Evolutionary conservation across 192 early-diverging fungal genomes (phyloP), one percentile per base, ranked within the genome.

Genomic region (Coemansia sp.): DNA sequence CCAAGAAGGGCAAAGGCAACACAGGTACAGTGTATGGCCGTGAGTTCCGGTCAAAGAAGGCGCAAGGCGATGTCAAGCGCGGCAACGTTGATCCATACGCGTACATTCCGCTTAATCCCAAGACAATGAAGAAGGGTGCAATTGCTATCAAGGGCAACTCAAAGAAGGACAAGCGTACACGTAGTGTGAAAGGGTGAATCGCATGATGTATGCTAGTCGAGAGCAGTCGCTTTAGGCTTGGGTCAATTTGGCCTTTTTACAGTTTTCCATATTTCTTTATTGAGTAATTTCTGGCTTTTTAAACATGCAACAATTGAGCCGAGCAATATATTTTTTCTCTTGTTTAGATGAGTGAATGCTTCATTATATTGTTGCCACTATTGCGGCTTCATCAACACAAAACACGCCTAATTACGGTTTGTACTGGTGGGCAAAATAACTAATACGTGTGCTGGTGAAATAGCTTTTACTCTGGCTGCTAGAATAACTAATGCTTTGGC

Each of bases 1-100:
- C 38, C 26, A 76, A 74, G 50, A 71, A 67, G 29, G 77, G 75
- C 55, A 70, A 81, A 61, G 73, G 67, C 65, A 73, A 59, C 56
- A 38, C 16, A 11, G 73, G 69, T 48, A 45, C 45, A 12, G 52
- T 64, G 3, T 62, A 66, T 26, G 74, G 71, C 2, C 73, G 86
- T 67, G 92, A 97, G 67, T 97, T 89, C 85, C 87, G 86, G 69
- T 84, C 94, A 53, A 87, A 92, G 86, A 87, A 87, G 71, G 95
- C 95, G 10, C 82, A 87, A 51, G 95, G 96, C 64, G 97, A 99
- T 86, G 87, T 99, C 60, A 87, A 87, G 72, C 88, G 89, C 51
- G 92, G 90, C 47, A 88, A 87, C 67, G 82, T 92, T 5, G 95
- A 98, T 81, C 97, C 97, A 29, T 95, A 87, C 69, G 93, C 94